Base-by-base conservation (phyloP, 805 yeast genomes). In the Sungouiella thailandica region DNA sequence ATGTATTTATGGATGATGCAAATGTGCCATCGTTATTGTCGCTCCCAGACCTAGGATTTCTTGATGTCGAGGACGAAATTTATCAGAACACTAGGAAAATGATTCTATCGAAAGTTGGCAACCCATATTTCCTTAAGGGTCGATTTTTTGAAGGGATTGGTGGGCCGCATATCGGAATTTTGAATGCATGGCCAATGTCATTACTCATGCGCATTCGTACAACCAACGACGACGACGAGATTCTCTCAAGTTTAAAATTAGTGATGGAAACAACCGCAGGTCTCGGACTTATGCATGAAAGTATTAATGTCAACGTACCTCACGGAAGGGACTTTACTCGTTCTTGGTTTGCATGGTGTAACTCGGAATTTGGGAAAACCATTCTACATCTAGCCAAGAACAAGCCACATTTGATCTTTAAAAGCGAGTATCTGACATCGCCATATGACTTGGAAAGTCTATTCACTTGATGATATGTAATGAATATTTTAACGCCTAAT, bases 281-380 rank as follows among this genome's bases (percentile, higher is more conserved):
- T 0, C 62, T 86, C 14, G 96, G 96, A 0, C 65, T 87, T 36
- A 78, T 87, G 76, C 96, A 87, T 53, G 96, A 87, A 61, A 72
- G 83, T 37, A 76, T 87, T 3, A 62, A 82, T 37, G 94, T 86
- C 7, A 69, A 79, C 45, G 60, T 70, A 5, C 62, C 62, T 2
- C 38, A 43, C 2, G 78, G 76, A 1, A 36, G 40, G 7, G 57
- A 56, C n/a, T 88, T 58, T 53, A 83, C 95, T 0, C 64, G 96
- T 39, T 75, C 93, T 2, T 87, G 96, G 96, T 88, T 88, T 63
- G 82, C 95, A 4, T 87, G 96, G 96, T 83, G 94, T 46, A 87
- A 87, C 53, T 78, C 94, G 1, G 96, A 88, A 57, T 85, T 87
- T 60, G 96, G 88, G 14, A 84, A 84, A 56, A 81, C 94, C 1